A percentile compares a stretch with the other conserved stretches of the same genome.
phyloP scores from a whole-genome alignment of 345 rosid species.

The Microcos paniculata region DNA sequence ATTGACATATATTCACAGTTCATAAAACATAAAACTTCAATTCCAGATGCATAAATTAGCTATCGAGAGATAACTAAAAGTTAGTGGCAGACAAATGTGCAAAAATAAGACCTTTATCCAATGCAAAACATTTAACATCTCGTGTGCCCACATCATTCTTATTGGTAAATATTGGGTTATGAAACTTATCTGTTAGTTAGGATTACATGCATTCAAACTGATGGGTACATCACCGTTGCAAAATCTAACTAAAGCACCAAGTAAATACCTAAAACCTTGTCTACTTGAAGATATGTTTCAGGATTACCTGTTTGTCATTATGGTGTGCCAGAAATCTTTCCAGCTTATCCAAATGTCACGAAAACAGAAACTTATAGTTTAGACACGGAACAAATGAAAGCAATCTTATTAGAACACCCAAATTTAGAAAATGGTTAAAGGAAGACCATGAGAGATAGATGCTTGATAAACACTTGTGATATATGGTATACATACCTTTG shows the following conservation, averaged over 20 bases:
- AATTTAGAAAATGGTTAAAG: not conserved
- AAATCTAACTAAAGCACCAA: not conserved
- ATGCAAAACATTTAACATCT: not conserved
- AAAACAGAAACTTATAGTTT: not conserved
- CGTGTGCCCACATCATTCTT: not conserved
- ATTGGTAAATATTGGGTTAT: not conserved
- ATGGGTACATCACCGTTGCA: not conserved
- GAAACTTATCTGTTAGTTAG: not conserved
- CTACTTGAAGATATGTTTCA: not conserved
- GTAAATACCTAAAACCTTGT: not conserved
- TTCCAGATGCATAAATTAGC: not conserved
- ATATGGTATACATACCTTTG: slow-evolving; percentile 61
- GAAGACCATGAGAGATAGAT: not conserved
- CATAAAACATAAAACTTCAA: not conserved
- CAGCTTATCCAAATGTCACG: not conserved
- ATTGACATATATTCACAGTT: not conserved
- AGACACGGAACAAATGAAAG: not conserved
- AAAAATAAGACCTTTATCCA: not conserved
- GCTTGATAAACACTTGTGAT: not conserved
- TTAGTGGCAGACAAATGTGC: too few relatives aligned
- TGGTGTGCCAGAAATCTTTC: not conserved
- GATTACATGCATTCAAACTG: not conserved
- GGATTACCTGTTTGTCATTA: not conserved
- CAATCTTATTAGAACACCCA: not conserved
- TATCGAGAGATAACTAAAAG: too few relatives aligned